These are phyloP conservation scores for Neofusicoccum umdonicola DNA, from an alignment of 2,329 filamentous ascomycete genomes.

Conservation along the genomic window DNA sequence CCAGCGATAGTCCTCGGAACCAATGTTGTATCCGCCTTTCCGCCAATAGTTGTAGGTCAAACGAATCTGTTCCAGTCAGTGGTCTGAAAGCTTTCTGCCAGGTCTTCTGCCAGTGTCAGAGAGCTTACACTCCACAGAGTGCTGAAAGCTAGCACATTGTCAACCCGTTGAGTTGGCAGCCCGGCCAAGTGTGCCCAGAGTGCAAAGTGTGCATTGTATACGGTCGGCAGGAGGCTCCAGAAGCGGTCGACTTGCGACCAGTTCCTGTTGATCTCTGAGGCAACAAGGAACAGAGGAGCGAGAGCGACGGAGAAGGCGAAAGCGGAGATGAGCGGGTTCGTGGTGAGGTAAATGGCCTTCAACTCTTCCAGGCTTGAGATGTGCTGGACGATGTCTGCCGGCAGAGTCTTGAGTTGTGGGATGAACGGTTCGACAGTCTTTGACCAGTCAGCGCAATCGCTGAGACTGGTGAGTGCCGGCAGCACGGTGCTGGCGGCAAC, in stretches of 20 bases:
- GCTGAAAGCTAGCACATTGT: conserved; percentile 69
- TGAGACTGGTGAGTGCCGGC: conserved; percentile 66
- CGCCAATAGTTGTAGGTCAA: conserved; percentile 97
- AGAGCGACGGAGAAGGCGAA: conserved; percentile 70
- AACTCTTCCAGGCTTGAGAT: conserved; percentile 61
- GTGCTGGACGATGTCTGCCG: conserved; percentile 51
- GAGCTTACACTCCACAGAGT: conserved; percentile 73
- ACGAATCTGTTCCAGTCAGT: conserved; percentile 55
- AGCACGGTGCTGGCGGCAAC: conserved; percentile 55
- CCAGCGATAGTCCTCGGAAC: conserved; percentile 96
- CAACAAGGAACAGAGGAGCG: conserved; percentile 68
- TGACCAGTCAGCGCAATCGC: conserved; percentile 73
- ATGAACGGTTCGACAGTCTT: conserved; percentile 76
- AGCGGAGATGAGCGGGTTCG: conserved; percentile 79
- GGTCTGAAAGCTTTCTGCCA: too few relatives aligned
- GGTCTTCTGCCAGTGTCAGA: too few relatives aligned
- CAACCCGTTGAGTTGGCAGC: conserved; percentile 66
- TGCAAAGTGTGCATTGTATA: conserved; percentile 83
- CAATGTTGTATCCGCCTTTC: conserved; percentile 83
- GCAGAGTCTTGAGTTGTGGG: conserved; percentile 56
- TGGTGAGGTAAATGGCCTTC: conserved; percentile 71
- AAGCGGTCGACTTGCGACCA: conserved; percentile 94
- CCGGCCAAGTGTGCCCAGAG: conserved; percentile 77
- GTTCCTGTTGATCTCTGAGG: conserved; percentile 84
- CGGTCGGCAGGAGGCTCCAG: conserved; percentile 85